A percentile compares a stretch with the other conserved stretches of the same genome.
These are phyloP conservation scores for Allium cepa DNA, from an alignment of 106 monocot genomes.

Conservation along the genomic window DNA sequence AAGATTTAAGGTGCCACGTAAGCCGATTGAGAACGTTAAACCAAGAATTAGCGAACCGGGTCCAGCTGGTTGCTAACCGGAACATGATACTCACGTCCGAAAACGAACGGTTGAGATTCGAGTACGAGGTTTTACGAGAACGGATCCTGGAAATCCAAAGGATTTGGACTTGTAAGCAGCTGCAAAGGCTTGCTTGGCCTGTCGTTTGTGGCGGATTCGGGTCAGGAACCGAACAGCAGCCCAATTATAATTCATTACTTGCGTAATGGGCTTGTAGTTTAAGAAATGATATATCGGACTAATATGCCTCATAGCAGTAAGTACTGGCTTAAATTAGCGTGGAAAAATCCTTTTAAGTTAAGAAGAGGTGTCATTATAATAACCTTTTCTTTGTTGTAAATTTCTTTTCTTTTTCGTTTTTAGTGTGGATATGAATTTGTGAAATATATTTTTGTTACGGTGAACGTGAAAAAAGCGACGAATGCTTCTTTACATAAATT, in stretches of 20 bases:
- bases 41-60: constrained; percentile 12
- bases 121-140: constrained; percentile 1
- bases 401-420: too few relatives aligned
- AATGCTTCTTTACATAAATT: too few relatives aligned
- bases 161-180: constrained; percentile 3
- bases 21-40: constrained; percentile 12
- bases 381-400: too few relatives aligned
- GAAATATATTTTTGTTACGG: too few relatives aligned
- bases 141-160: constrained; percentile 13
- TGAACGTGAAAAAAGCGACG: too few relatives aligned
- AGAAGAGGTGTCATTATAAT: too few relatives aligned
- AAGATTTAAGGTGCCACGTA: constrained; percentile 20
- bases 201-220: constrained; percentile 10
- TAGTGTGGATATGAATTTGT: too few relatives aligned
- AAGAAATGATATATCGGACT: too few relatives aligned
- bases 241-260: constrained; percentile 9
- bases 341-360: too few relatives aligned
- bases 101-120: constrained; percentile 18
- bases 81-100: constrained; percentile 10
- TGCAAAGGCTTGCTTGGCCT: constrained; percentile 7
- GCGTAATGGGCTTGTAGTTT: neutral
- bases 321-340: too few relatives aligned
- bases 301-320: too few relatives aligned
- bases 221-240: constrained; percentile 2
- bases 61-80: neutral